Evolutionary conservation across 495 filamentous ascomycete species (phyloP), one percentile per base, ranked within the genome.

Genomic region (Hyphodiscus hymeniophilus): DNA sequence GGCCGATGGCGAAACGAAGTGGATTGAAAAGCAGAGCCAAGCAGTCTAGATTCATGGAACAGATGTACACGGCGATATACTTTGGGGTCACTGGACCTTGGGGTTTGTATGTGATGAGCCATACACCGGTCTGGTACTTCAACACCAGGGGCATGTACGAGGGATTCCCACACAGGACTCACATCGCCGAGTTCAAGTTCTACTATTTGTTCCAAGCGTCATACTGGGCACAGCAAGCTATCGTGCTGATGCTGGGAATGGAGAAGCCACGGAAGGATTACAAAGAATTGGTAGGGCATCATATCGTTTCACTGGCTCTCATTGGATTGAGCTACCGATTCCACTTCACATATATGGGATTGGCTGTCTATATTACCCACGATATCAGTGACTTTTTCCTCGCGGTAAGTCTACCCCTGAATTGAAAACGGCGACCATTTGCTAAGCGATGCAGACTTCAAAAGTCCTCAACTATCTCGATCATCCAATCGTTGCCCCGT

Each of bases 201-300:
- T 98, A 96, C 63, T 98, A 98, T 58, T 70, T 98, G 40, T 82
- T 98, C 56, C 85, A 98, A 69, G 94, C 89, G 28, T 84, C 85
- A 47, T 98, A 95, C 70, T 98, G 92, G 92, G 76, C 83, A 5
- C 94, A 97, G 71, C 92, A 98, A 70, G 85, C 82, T 16, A 85
- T 98, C 48, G 92, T 98, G 15, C 72, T 97, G 42, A 51, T 89
- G 49, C 70, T 98, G 45, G 85, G 85, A 64, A 76, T 96, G 66
- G 92, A 98, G 75, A 94, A 94, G 71, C 91, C 87, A 20, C 73
- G 92, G 11, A 96, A 96, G 70, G 92, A 98, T 61, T 97, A 90
- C 64, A 89, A 85, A 67, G 92, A 97, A 72, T 75, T 98, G 42
- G 88, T 97, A 23, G 81, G 81, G 38, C 92, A 98, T 62, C 92